Conservation (phyloP, 1,139 yeast species). For the Hyphopichia khmerensis region DNA sequence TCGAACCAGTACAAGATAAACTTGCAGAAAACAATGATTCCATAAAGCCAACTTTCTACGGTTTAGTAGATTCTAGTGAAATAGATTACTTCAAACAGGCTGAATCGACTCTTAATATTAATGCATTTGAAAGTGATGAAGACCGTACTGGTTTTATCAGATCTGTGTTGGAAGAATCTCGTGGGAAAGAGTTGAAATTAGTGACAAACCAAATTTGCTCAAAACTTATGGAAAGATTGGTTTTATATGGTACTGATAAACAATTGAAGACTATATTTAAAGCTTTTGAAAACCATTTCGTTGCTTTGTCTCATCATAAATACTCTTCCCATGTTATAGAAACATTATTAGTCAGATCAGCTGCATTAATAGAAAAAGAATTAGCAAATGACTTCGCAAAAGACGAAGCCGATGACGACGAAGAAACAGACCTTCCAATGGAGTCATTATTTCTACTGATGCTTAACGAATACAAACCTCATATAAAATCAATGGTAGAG, state of each 20-base stretch:
- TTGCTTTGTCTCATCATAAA: slow-evolving; percentile 78
- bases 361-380: slow-evolving; percentile 77
- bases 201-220: slow-evolving; percentile 96
- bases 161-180: slow-evolving; percentile 81
- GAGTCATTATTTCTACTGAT: slow-evolving; percentile 64
- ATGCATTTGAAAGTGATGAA: slow-evolving; percentile 73
- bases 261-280: slow-evolving; percentile 67
- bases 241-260: slow-evolving; percentile 60
- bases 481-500: slow-evolving; percentile 55
- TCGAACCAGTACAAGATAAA: slow-evolving; percentile 5
- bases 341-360: slow-evolving; percentile 73
- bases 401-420: slow-evolving; percentile 28
- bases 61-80: slow-evolving; percentile 80
- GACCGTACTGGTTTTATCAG: slow-evolving; percentile 71
- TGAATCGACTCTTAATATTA: slow-evolving; percentile 78
- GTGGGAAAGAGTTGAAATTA: slow-evolving; percentile 86
- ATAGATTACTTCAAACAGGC: slow-evolving; percentile 90
- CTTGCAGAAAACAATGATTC: slow-evolving; percentile 6
- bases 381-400: slow-evolving; percentile 36
- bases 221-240: slow-evolving; percentile 82
- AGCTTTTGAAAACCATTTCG: slow-evolving; percentile 69
- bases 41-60: slow-evolving; percentile 55
- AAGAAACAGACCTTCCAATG: slow-evolving; percentile 46
- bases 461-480: slow-evolving; percentile 66
- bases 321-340: slow-evolving; percentile 94